These are phyloP conservation scores for Aurantiochytrium sp. DNA, from an alignment of 108 stramenopile species.

Conservation along the genomic window DNA sequence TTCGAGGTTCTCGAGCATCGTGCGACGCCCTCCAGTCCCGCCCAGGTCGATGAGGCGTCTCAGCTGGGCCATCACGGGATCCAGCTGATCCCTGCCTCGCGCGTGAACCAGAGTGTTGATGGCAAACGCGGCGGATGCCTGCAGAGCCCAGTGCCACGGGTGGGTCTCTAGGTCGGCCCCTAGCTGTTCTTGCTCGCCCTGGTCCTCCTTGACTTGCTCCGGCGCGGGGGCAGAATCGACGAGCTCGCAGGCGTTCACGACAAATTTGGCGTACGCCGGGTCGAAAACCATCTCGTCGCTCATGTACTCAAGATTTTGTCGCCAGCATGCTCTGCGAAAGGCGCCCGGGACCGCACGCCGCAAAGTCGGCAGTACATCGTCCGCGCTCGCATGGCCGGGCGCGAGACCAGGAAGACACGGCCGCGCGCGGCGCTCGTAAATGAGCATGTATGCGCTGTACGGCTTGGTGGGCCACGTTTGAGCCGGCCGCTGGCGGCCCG, in stretches of 20 bases:
- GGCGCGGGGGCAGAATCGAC: no score
- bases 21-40: not conserved
- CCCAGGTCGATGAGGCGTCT: not conserved
- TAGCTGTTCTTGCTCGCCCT: no score
- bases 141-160: not conserved
- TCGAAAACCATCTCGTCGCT: not conserved
- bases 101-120: not conserved
- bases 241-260: not conserved
- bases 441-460: constrained; percentile 56
- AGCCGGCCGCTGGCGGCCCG: not conserved
- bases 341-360: not conserved
- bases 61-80: not conserved
- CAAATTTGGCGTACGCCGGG: not conserved
- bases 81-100: not conserved
- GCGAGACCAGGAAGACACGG: not conserved
- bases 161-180: no score
- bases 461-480: constrained; percentile 22
- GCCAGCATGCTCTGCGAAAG: not conserved
- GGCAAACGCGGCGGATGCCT: not conserved
- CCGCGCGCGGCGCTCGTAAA: constrained; percentile 39
- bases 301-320: not conserved
- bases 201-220: no score
- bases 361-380: not conserved
- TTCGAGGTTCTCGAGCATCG: not conserved
- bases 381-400: not conserved